These are phyloP conservation scores for Fusarium succisae DNA, from an alignment of 2,329 filamentous ascomycete species.

Conservation along the genomic window DNA sequence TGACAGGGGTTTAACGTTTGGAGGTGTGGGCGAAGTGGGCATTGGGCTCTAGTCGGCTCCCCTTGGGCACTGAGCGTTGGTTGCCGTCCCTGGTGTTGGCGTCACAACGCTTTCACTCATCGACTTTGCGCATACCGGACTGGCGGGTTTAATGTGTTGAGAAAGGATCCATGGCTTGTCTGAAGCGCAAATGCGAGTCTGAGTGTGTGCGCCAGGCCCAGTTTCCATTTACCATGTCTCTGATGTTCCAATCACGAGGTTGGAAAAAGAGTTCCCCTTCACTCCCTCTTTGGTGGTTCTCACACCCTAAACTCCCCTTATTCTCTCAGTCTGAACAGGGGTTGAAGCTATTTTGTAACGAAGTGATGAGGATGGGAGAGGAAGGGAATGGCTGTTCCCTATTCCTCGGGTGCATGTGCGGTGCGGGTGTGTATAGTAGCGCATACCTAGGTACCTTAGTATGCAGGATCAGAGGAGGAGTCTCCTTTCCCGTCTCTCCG, in stretches of 20 bases:
- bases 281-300: conserved; percentile 16
- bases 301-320: conserved; percentile 31
- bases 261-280: conserved; percentile 8
- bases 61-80: conserved; percentile 35
- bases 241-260: conserved; percentile 36
- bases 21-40: conserved; percentile 42
- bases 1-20: conserved; percentile 38
- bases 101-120: conserved; percentile 40
- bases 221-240: conserved; percentile 39
- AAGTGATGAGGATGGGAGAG: conserved; percentile 13
- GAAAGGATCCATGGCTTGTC: conserved; percentile 10
- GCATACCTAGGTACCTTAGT: neutral
- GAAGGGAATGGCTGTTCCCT: conserved; percentile 28
- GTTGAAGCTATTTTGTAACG: conserved; percentile 27
- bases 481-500: conserved; percentile 24
- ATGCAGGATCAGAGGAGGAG: neutral
- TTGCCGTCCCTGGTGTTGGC: conserved; percentile 37
- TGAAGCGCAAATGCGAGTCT: conserved; percentile 37
- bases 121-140: conserved; percentile 39
- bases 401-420: conserved; percentile 5
- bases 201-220: conserved; percentile 40
- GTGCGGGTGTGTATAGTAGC: neutral
- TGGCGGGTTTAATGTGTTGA: conserved; percentile 35
- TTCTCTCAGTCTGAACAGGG: conserved; percentile 29
- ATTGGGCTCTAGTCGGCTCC: conserved; percentile 38